Conservation (phyloP, 2,329 filamentous ascomycete genomes). For the Sporothrix brunneoviolacea region DNA sequence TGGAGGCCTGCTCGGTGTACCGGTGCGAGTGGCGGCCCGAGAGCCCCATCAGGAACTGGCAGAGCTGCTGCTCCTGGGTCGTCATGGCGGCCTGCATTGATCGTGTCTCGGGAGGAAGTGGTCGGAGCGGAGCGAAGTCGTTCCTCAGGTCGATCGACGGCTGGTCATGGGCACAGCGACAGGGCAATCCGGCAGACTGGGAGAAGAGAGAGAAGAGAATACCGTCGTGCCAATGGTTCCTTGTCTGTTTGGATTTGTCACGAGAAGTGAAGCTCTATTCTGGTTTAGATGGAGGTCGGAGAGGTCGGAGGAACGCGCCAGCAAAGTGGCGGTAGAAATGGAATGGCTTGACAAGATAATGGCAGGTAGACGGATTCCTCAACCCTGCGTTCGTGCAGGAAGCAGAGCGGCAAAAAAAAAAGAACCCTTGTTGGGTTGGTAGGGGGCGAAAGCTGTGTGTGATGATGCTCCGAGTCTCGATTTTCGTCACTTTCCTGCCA, state of each 20-base stretch:
- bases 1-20: constrained; percentile 65
- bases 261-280: too few species aligned
- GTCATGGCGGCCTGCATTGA: constrained; percentile 35
- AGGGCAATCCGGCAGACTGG: background rate
- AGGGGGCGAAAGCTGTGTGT: background rate
- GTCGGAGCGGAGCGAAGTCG: constrained; percentile 3
- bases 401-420: too few species aligned
- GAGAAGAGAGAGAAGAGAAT: background rate
- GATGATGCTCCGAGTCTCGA: background rate
- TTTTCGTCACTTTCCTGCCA: background rate
- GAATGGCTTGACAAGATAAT: too few species aligned
- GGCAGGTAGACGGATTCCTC: too few species aligned
- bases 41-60: constrained; percentile 71
- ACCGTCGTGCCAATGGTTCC: too few species aligned
- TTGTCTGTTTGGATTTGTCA: too few species aligned
- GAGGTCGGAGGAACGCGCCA: too few species aligned
- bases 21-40: constrained; percentile 67
- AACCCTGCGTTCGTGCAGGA: too few species aligned
- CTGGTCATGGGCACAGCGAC: constrained; percentile 1
- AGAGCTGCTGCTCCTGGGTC: constrained; percentile 74
- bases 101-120: background rate
- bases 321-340: too few species aligned
- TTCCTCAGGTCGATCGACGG: constrained; percentile 8
- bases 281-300: too few species aligned
- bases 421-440: too few species aligned